Evolutionary conservation across 768 basidiomycete genomes (phyloP).

Genomic region (Tremella fuciformis): DNA sequence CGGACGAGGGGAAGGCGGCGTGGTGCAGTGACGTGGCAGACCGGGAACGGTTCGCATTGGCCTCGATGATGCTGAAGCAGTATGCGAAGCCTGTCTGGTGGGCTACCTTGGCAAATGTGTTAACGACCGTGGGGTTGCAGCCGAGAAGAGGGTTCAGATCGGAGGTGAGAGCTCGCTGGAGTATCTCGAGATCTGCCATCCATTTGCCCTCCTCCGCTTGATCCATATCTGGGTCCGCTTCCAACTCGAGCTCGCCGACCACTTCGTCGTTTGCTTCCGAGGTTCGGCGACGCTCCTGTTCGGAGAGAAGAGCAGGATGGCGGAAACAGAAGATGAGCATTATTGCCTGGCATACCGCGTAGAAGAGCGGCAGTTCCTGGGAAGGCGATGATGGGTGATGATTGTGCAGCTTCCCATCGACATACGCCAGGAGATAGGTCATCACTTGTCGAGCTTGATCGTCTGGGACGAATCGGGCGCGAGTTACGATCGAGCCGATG

Average conservation of each 20-base stretch:
- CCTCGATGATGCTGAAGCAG: slow-evolving; percentile 85
- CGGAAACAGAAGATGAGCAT: slow-evolving; percentile 98
- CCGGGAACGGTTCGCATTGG: slow-evolving; percentile 56
- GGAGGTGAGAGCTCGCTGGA: slow-evolving; percentile 76
- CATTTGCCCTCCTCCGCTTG: slow-evolving; percentile 61
- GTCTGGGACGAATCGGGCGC: slow-evolving; percentile 79
- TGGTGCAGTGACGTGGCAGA: slow-evolving; percentile 2
- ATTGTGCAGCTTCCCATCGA: slow-evolving; percentile 63
- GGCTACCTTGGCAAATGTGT: slow-evolving; percentile 89
- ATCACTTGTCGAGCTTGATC: slow-evolving; percentile 71
- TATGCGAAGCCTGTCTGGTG: slow-evolving; percentile 88
- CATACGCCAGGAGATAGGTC: slow-evolving; percentile 78
- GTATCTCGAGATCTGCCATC: slow-evolving; percentile 73
- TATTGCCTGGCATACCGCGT: slow-evolving; percentile 84
- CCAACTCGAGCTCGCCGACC: slow-evolving; percentile 46
- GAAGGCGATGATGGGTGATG: slow-evolving; percentile 62
- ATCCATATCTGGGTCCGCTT: slow-evolving; percentile 27
- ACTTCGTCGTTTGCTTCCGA: slow-evolving; percentile 58
- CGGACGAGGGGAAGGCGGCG: not conserved
- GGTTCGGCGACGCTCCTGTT: slow-evolving; percentile 53
- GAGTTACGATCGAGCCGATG: slow-evolving; percentile 84
- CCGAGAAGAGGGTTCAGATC: slow-evolving; percentile 89
- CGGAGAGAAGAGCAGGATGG: slow-evolving; percentile 76
- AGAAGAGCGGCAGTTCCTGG: slow-evolving; percentile 67
- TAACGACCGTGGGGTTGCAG: slow-evolving; percentile 84